Percentiles rank a stretch among this genome's conserved stretches.
Conservation (phyloP, 371 early-diverging fungal genomes). For the Paramicrosporidium saccamoebae region DNA sequence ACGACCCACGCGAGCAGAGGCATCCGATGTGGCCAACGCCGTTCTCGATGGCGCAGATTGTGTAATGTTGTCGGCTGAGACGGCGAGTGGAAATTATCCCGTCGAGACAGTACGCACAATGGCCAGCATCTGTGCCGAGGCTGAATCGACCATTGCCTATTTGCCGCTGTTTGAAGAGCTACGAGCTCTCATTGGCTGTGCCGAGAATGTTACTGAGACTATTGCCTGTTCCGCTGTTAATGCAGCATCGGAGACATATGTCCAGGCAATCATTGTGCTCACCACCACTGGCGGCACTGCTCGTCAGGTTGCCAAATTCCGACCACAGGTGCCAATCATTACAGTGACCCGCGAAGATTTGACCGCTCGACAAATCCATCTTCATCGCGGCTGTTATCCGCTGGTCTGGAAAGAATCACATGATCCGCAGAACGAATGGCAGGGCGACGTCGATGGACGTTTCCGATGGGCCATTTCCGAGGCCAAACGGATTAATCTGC, state of each 20-base stretch:
- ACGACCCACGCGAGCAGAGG: slow-evolving; percentile 93
- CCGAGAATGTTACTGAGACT: slow-evolving; percentile 56
- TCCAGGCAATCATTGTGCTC: slow-evolving; percentile 55
- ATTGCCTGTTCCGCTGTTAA: slow-evolving; percentile 75
- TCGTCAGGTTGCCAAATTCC: slow-evolving; percentile 69
- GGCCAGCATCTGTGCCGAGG: slow-evolving; percentile 29
- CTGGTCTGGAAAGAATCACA: slow-evolving; percentile 31
- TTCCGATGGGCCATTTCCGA: slow-evolving; percentile 28
- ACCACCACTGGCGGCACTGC: slow-evolving; percentile 60
- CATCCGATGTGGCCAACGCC: slow-evolving; percentile 93
- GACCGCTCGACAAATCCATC: slow-evolving; percentile 56
- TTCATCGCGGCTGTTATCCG: slow-evolving; percentile 67
- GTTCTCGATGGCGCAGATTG: slow-evolving; percentile 85
- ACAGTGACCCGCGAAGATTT: slow-evolving; percentile 47
- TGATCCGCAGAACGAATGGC: slow-evolving; percentile 21
- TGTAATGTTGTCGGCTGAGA: slow-evolving; percentile 96
- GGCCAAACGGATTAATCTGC: slow-evolving; percentile 15
- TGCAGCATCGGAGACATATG: slow-evolving; percentile 47
- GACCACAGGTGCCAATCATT: slow-evolving; percentile 62
- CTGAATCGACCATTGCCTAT: slow-evolving; percentile 39
- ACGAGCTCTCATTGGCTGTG: slow-evolving; percentile 23
- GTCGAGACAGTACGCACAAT: slow-evolving; percentile 37
- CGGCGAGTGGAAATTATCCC: slow-evolving; percentile 66
- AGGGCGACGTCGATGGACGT: slow-evolving; percentile 44
- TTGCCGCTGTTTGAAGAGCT: slow-evolving; percentile 42